Base-by-base conservation (phyloP, 441 rosid genomes). In the Gossypium schwendimanii region DNA sequence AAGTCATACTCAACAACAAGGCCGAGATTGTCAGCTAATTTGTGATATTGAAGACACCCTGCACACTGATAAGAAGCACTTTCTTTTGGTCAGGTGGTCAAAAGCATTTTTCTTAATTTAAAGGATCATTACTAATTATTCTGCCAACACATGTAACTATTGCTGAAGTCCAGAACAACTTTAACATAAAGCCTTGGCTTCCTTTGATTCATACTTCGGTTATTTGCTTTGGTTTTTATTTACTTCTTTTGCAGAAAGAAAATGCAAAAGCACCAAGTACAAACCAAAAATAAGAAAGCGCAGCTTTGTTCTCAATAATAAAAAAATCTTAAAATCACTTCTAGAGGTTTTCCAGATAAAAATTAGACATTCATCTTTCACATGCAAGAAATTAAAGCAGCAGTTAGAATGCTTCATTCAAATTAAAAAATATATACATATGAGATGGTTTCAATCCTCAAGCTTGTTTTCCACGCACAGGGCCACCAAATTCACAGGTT, bases 1-100 rank as follows among this genome's bases (percentile, higher is more conserved):
- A 94, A 86, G 80, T 88, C 93, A 77, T 87, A 87, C 85, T 94
- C 98, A 73, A 87, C 82, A 44, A 91, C 76, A 70, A 87, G 93
- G 76, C 98, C 94, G 70, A 91, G 96, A 84, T 92, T 89, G 81
- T 95, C 99, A 21, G 84, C 94, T 65, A 92, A 78, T 76, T 92
- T 91, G 85, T 92, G 99, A 87, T 92, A 88, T 79, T 10, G 79
- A 28, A 87, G 88, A 80, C 99, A 89, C 58, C 98, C 98, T 80
- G 84, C 98, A 82, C 99, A 91, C 97, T 91, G 84, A 83, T 31
- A 77, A 79, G 71, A 77, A 82, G 55, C 24, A 71, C 12, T 21
- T 6, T 39, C 41, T 72, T 65, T 75, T 15, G 12, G 71, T 71
- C 55, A 69, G 70, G 75, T 62, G 74, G 74, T 63, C 62, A 50